Percentiles rank a stretch among this genome's conserved stretches.
phyloP scores from a whole-genome alignment of 2,329 filamentous ascomycete species.

The Colletotrichum lupini region DNA sequence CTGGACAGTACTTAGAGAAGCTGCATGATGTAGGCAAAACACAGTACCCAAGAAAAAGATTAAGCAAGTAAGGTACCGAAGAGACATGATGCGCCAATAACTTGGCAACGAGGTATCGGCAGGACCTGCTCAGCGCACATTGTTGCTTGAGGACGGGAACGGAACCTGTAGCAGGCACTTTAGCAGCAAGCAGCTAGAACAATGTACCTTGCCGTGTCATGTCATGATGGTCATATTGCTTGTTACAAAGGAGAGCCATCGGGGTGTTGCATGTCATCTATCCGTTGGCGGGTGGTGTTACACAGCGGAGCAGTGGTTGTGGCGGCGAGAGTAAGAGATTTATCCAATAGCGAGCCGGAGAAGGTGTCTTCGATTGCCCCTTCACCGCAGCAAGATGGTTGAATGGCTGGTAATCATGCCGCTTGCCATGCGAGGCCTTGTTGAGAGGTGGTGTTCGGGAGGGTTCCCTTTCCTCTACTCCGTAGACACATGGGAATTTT shows the following conservation, averaged over 20 bases:
- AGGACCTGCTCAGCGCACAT: not conserved
- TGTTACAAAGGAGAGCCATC: conserved; percentile 22
- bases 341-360: not conserved
- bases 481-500: not conserved
- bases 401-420: not conserved
- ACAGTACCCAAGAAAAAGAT: not conserved
- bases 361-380: not conserved
- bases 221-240: conserved; percentile 5
- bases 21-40: not conserved
- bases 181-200: not conserved
- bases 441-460: not conserved
- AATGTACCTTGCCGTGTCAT: conserved; percentile 22
- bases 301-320: not conserved
- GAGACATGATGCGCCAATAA: not conserved
- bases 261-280: conserved; percentile 4
- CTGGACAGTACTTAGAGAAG: not conserved
- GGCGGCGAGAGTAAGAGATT: not conserved
- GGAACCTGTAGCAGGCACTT: not conserved
- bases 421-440: not conserved
- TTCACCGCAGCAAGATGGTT: not conserved
- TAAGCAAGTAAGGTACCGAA: conserved; percentile 1
- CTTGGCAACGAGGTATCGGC: not conserved
- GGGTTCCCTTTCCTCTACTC: not conserved
- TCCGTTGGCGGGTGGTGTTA: conserved; percentile 16
- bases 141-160: not conserved